Evolutionary conservation across 768 basidiomycete genomes (phyloP).

Genomic region (Tricholomella constricta): DNA sequence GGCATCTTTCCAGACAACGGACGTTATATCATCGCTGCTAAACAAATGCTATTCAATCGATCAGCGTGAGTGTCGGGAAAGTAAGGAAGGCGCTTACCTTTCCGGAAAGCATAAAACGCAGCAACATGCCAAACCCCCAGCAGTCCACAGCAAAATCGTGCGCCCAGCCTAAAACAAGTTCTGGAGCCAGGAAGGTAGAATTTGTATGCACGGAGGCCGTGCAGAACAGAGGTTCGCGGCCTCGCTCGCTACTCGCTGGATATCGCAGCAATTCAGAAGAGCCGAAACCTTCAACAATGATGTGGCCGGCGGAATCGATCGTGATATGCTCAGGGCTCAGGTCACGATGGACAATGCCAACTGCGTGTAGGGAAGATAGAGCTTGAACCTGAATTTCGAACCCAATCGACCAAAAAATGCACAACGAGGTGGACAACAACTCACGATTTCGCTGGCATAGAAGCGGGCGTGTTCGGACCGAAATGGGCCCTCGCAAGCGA

Average conservation of each 20-base stretch:
- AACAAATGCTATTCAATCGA: conserved; percentile 7
- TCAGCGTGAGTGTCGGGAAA: background rate
- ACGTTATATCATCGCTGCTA: conserved; percentile 15
- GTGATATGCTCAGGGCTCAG: conserved; percentile 47
- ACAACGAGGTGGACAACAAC: conserved; percentile 8
- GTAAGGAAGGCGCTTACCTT: conserved; percentile 33
- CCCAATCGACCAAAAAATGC: background rate
- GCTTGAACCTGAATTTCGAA: conserved; percentile 36
- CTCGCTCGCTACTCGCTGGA: conserved; percentile 6
- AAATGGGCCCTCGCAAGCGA: conserved; percentile 36
- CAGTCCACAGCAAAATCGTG: conserved; percentile 55
- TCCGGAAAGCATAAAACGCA: conserved; percentile 53
- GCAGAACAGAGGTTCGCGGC: conserved; percentile 42
- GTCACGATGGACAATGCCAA: conserved; percentile 48
- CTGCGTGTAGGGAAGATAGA: conserved; percentile 43
- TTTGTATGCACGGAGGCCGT: conserved; percentile 32
- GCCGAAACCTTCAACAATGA: conserved; percentile 46
- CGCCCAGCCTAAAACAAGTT: conserved; percentile 55
- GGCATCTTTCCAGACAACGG: conserved; percentile 31
- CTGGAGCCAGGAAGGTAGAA: conserved; percentile 49
- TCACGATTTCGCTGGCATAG: conserved; percentile 53
- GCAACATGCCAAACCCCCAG: conserved; percentile 58
- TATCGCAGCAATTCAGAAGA: conserved; percentile 42
- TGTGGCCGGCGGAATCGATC: conserved; percentile 46
- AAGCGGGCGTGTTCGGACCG: conserved; percentile 37